Evolutionary conservation across 441 rosid species (phyloP).

Genomic region (Rhodomyrtus psidioides): DNA sequence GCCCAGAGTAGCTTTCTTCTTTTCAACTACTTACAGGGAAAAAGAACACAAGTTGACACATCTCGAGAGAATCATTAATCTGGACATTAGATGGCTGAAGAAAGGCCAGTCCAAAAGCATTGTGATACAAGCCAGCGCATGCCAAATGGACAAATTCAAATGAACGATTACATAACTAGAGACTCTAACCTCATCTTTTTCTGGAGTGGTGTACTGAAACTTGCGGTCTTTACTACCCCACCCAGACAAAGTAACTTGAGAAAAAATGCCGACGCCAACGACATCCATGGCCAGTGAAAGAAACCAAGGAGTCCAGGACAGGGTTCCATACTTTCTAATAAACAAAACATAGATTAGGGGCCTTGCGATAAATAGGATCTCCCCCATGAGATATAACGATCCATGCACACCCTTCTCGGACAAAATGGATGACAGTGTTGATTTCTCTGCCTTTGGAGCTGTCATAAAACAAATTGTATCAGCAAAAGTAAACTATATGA

Average conservation of each 20-base stretch:
- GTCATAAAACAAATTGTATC: constrained; percentile 8
- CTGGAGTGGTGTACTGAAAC: constrained; percentile 36
- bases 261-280: constrained; percentile 44
- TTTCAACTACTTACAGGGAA: constrained; percentile 37
- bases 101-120: not conserved
- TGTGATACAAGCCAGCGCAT: not conserved
- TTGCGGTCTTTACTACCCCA: constrained; percentile 25
- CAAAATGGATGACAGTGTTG: constrained; percentile 38
- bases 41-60: not conserved
- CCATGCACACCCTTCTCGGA: constrained; percentile 66
- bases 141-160: not conserved
- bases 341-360: constrained; percentile 82
- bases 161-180: not conserved
- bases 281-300: constrained; percentile 67
- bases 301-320: constrained; percentile 93
- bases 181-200: constrained; percentile 68
- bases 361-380: constrained; percentile 64
- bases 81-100: not conserved
- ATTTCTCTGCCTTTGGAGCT: constrained; percentile 37
- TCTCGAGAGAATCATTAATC: not conserved
- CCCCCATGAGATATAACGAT: constrained; percentile 55
- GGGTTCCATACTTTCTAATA: constrained; percentile 64
- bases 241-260: constrained; percentile 27
- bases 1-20: constrained; percentile 91
- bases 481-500: not conserved